phyloP scores from a whole-genome alignment of 192 early-diverging fungal species.

The Pilobolus umbonatus region DNA sequence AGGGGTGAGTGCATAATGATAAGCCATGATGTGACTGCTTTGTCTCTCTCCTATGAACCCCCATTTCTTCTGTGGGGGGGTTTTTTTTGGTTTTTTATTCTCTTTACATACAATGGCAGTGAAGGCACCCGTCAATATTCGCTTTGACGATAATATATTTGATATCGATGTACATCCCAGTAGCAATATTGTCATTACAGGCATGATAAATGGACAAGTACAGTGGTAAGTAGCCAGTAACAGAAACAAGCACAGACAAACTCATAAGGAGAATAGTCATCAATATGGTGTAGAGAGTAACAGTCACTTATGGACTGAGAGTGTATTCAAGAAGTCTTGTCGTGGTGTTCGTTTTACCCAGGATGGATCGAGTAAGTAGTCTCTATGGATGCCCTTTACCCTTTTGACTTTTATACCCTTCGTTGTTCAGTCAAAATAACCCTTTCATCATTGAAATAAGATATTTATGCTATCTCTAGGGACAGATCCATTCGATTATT shows the following conservation, averaged over 20 bases:
- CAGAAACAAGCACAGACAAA: not conserved
- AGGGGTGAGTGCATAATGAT: no score
- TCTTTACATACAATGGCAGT: not conserved
- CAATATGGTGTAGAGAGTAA: constrained; percentile 31
- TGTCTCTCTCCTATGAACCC: no score
- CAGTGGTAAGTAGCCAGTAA: constrained; percentile 48
- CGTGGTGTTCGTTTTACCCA: constrained; percentile 75
- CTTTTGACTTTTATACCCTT: constrained; percentile 1
- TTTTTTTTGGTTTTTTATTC: no score
- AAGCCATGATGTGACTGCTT: not conserved
- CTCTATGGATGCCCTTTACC: not conserved
- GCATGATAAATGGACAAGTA: constrained; percentile 68
- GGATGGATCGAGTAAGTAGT: constrained; percentile 60
- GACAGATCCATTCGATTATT: constrained; percentile 79
- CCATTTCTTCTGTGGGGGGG: no score
- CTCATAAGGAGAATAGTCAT: constrained; percentile 10
- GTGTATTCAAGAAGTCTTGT: constrained; percentile 81
- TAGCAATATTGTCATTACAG: constrained; percentile 61
- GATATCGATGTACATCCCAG: constrained; percentile 68
- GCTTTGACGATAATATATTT: constrained; percentile 48
- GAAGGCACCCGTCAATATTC: constrained; percentile 29
- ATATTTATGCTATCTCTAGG: constrained; percentile 55
- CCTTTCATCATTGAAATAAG: not conserved
- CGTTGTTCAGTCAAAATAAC: not conserved
- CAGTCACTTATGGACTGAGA: constrained; percentile 44